Base-by-base conservation (phyloP, 2,329 filamentous ascomycete genomes). In the Graphiopsis chlorocephala region DNA sequence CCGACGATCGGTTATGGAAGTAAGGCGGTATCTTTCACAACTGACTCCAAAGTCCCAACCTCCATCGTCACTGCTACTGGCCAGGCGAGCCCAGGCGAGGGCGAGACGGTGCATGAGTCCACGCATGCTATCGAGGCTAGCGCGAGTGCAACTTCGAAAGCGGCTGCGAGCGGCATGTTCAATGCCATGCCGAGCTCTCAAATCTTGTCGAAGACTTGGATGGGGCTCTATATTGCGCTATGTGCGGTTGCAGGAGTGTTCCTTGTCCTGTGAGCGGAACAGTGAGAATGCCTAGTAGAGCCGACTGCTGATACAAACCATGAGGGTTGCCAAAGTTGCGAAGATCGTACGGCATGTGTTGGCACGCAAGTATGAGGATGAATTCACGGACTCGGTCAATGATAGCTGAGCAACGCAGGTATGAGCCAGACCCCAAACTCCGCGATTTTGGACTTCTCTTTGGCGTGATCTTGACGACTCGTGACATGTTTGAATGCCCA, bases 1-100 rank as follows among this genome's bases (percentile, higher is more conserved):
- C 92, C 93, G 0, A 88, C 85, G 2, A 70, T 95, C 8, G 90
- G 88, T 15, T 82, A 87, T 70, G 63, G 28, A 20, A 23, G 12
- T 2, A 35, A 35, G 8, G 23, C 28, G 8, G 38, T 29, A 14
- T 59, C 53, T n/a, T 25, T 4, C 12, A 14, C 42, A 29, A 64
- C 20, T 28, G 29, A 25, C n/a, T 61, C 45, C 3, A 31, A 23
- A 7, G 17, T 29, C 4, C 28, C 59, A 29, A 28, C 53, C 26
- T 45, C 42, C 35, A 23, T 42, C 23, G 45, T 23, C 23, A 50
- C 53, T 38, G 55, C 61, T 64, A 59, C 42, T 31, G 53, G 52
- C 53, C 38, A 59, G 29, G 61, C 61, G 29, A 31, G 14, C 3
- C 26, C 50, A 29, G 50, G 50, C 5, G 26, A 29, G 12, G 28